Base-by-base conservation (phyloP, 208 protist species). In the Tetramitus jugosus region DNA sequence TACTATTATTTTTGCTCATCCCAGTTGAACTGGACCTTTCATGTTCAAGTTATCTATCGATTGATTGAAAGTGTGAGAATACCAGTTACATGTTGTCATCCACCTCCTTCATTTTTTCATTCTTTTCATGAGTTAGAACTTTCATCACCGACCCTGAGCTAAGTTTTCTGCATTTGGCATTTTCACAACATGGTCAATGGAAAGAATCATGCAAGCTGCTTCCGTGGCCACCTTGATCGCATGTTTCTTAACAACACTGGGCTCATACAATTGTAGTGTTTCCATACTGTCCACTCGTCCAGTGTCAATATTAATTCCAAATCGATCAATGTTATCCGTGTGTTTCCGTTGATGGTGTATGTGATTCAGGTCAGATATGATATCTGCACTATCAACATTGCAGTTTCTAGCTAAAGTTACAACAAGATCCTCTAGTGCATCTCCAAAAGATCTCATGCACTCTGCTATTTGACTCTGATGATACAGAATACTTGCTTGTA, bases 351-450 rank as follows among this genome's bases (percentile, higher is more conserved):
- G 26, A 33, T 56, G 49, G 29, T 62, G 56, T 31, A 62, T 62
- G 3, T 7, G 29, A 31, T 23, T 31, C 56, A 62, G 29, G 8
- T 62, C 56, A 33, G 26, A 23, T 33, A 62, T 31, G 4, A 62
- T 31, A 33, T 62, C 17, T 31, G 3, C 17, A 31, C 4, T 62
- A 62, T 62, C 29, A 7, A 62, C 98, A 52, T 98, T 98, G 62
- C 98, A 98, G 81, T 99, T 99, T 80, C 99, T 94, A 49, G 95
- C 87, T 52, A 99, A 84, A 80, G 91, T 95, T 49, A 97, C 88
- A 46, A 98, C 98, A 82, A 99, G 99, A 35, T 98, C 87, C 86
- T 99, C 98, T 10, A 99, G 87, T 14, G 99, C 98, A 56, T 96
- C 92, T 3, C 97, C 98, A 88, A 93, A 99, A 26, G 95, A 94